Base-by-base conservation (phyloP, 495 filamentous ascomycete species). In the Penicillium ucsense region DNA sequence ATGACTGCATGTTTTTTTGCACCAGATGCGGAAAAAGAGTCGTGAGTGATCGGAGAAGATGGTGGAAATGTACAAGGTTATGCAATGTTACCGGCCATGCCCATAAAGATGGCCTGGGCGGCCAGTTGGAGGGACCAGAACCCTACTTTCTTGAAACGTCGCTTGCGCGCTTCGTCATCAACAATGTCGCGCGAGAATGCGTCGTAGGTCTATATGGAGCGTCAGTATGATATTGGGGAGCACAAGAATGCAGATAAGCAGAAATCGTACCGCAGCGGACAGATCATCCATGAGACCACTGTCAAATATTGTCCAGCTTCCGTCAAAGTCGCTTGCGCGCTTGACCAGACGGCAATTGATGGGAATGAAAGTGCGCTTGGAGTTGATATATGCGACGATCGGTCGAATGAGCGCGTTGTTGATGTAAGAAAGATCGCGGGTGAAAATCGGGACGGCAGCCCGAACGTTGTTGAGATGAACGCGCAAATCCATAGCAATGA, bases 351-450 rank as follows among this genome's bases (percentile, higher is more conserved):
- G 86, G 68, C 92, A 97, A 49, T 84, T 85, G 58, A 98, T 83
- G 7, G 92, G 94, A 41, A 98, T 97, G 60, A 94, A 96, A 0
- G 89, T 90, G 56, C 81, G 83, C 60, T 85, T 81, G 31, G 87
- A 87, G 64, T 98, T 98, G 67, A 98, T 96, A 59, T 96, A 98
- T 2, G 92, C 94, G n/a, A 98, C 92, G 46, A 98, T 98, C 10
- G 92, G 92, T 29, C 92, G 80, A 36, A 97, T 84, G 5, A 98
- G 79, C 3, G 92, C 92, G 58, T 90, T 90, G 64, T 96, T 97
- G 51, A 95, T 86, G 65, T 97, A 97, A 32, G 88, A 92, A 9
- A 97, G 74, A 63, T 95, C 85, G 46, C 75, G 78, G 28, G 85
- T 92, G 65, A 96, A 96, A 45, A 98, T 78, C 0, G 92, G 92